Conservation (phyloP, 257 asterid species). For the Perilla frutescens region DNA sequence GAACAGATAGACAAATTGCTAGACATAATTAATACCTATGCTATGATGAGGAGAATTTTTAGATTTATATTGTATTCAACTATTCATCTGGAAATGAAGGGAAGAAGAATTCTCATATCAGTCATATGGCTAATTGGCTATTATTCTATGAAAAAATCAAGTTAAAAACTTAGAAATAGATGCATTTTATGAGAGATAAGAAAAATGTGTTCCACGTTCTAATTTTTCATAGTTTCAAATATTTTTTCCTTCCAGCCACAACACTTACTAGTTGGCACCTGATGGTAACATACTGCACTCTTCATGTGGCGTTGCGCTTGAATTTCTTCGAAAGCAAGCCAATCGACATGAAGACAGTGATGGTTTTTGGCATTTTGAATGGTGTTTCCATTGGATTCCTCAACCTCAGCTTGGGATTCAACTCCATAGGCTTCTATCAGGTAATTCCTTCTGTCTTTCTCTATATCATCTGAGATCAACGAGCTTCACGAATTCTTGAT, state of each 20-base stretch:
- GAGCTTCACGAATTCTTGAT: too few species aligned
- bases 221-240: background rate
- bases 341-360: slow-evolving; percentile 66
- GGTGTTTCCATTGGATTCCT: slow-evolving; percentile 94
- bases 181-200: too few species aligned
- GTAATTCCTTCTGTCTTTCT: slow-evolving; percentile 33
- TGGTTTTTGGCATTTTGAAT: slow-evolving; percentile 73
- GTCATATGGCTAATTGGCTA: too few species aligned
- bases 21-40: too few species aligned
- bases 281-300: slow-evolving; percentile 91
- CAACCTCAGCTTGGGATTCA: slow-evolving; percentile 89
- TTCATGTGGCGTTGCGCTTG: slow-evolving; percentile 73
- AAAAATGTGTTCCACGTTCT: background rate
- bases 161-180: background rate
- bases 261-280: slow-evolving; percentile 97
- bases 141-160: too few species aligned
- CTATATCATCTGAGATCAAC: background rate
- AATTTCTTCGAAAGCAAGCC: slow-evolving; percentile 85
- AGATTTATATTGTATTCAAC: too few species aligned
- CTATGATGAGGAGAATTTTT: too few species aligned
- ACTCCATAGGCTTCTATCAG: slow-evolving; percentile 95
- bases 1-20: background rate
- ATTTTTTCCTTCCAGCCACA: slow-evolving; percentile 56
- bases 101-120: too few species aligned
- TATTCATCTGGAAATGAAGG: too few species aligned